Conservation (phyloP, 2,329 filamentous ascomycete genomes). For the Plectosphaerella plurivora region DNA sequence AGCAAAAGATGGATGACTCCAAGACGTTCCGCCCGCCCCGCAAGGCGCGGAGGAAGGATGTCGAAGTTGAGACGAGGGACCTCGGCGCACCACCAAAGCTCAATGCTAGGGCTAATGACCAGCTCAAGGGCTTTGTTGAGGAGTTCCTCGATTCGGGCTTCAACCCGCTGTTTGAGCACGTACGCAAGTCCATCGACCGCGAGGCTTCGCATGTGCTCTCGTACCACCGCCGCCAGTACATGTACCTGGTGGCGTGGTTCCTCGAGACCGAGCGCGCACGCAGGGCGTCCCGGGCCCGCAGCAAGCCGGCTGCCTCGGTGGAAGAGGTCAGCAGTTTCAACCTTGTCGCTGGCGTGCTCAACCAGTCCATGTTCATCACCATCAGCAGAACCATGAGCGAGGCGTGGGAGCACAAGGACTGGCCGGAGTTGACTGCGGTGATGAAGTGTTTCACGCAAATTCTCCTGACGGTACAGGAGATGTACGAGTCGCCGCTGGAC, state of each 20-base stretch:
- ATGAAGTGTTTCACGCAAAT: conserved; percentile 97
- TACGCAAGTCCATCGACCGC: conserved; percentile 85
- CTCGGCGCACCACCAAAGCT: conserved; percentile 71
- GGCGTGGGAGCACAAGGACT: conserved; percentile 76
- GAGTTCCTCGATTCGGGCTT: conserved; percentile 95
- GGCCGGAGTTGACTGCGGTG: conserved; percentile 79
- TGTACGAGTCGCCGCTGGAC: conserved; percentile 77
- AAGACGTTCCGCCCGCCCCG: conserved; percentile 88
- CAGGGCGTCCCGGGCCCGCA: conserved; percentile 53
- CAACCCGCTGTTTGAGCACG: conserved; percentile 81
- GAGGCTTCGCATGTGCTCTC: conserved; percentile 78
- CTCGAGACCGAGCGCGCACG: conserved; percentile 77
- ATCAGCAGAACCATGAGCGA: conserved; percentile 79
- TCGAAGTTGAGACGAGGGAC: conserved; percentile 63
- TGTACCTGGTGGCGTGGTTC: conserved; percentile 92
- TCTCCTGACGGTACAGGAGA: conserved; percentile 85
- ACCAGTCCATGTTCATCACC: conserved; percentile 91
- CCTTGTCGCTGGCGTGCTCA: conserved; percentile 82
- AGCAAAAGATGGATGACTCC: conserved; percentile 83
- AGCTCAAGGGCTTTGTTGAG: conserved; percentile 78
- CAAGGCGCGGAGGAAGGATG: conserved; percentile 44
- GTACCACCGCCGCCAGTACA: conserved; percentile 79
- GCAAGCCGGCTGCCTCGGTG: conserved; percentile 18
- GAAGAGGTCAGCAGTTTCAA: conserved; percentile 72
- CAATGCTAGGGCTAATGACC: conserved; percentile 66